Evolutionary conservation across 768 basidiomycete species (phyloP).

Genomic region (Suillus occidentalis): DNA sequence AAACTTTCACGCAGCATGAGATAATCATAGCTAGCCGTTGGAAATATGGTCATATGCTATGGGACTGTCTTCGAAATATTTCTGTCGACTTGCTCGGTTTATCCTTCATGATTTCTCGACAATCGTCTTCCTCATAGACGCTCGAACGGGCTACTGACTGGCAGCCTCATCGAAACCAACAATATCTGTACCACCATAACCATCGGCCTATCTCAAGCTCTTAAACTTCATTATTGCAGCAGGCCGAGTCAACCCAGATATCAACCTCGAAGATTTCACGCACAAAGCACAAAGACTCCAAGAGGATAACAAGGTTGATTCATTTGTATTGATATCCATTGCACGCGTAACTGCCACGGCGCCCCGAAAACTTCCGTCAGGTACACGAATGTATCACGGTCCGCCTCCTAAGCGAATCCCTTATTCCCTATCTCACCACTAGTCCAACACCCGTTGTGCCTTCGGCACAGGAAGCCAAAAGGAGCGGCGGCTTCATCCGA

Average conservation of each 20-base stretch:
- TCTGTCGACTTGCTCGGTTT: slow-evolving; percentile 74
- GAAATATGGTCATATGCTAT: slow-evolving; percentile 57
- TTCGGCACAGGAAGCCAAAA: too few relatives aligned
- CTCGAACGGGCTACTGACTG: slow-evolving; percentile 49
- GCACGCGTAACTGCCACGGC: background rate
- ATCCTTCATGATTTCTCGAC: slow-evolving; percentile 77
- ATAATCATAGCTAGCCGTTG: slow-evolving; percentile 45
- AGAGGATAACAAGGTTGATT: slow-evolving; percentile 89
- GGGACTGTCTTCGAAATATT: slow-evolving; percentile 91
- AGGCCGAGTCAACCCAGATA: slow-evolving; percentile 53
- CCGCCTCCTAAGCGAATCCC: slow-evolving; percentile 70
- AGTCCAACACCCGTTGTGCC: too few relatives aligned
- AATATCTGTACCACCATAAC: slow-evolving; percentile 65
- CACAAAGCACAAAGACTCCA: slow-evolving; percentile 64
- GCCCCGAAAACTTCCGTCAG: slow-evolving; percentile 83
- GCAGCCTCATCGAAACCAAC: background rate
- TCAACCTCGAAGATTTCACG: slow-evolving; percentile 79
- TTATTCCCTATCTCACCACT: slow-evolving; percentile 87
- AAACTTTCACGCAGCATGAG: too few relatives aligned
- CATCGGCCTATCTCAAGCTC: slow-evolving; percentile 59
- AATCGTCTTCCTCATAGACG: slow-evolving; percentile 92
- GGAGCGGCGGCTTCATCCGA: too few relatives aligned
- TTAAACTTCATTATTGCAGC: slow-evolving; percentile 80
- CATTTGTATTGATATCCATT: slow-evolving; percentile 18
- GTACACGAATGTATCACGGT: slow-evolving; percentile 84